Conservation (phyloP, 192 early-diverging fungal species). For the Mortierella claussenii region DNA sequence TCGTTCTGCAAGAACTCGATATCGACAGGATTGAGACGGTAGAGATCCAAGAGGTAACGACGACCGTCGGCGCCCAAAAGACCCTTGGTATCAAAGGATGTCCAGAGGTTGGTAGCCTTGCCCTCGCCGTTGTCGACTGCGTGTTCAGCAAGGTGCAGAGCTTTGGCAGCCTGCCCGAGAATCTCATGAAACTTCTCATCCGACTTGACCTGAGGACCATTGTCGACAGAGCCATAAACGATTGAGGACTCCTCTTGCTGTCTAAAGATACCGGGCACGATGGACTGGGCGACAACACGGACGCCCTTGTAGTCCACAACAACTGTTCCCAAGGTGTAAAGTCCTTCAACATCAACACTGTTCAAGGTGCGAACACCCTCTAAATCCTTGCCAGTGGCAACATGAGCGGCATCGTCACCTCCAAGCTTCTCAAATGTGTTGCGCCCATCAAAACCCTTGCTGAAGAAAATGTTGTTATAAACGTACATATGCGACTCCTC, state of each 20-base stretch:
- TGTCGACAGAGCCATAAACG: constrained; percentile 93
- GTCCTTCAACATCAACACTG: constrained; percentile 78
- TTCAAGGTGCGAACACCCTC: constrained; percentile 86
- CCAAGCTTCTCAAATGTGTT: constrained; percentile 86
- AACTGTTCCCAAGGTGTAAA: constrained; percentile 90
- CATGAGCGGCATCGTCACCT: constrained; percentile 90
- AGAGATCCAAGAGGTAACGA: constrained; percentile 93
- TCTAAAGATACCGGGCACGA: constrained; percentile 85
- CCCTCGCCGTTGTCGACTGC: constrained; percentile 76
- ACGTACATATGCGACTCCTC: constrained; percentile 87
- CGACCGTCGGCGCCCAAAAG: constrained; percentile 91
- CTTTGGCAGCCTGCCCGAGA: constrained; percentile 76
- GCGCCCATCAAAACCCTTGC: constrained; percentile 86
- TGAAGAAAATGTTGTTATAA: constrained; percentile 97
- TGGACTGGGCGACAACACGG: constrained; percentile 92
- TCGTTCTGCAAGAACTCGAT: constrained; percentile 86
- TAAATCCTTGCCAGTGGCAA: constrained; percentile 94
- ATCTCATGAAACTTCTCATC: constrained; percentile 82
- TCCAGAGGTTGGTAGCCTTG: constrained; percentile 71
- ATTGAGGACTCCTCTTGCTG: constrained; percentile 80
- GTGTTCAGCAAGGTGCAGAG: constrained; percentile 85
- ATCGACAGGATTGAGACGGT: constrained; percentile 92
- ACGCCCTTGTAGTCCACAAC: constrained; percentile 94
- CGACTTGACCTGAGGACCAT: constrained; percentile 76
- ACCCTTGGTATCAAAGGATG: constrained; percentile 93